Evolutionary conservation across 805 yeast genomes (phyloP), one percentile per base, ranked within the genome.

Genomic region (Saturnispora serradocipensis): DNA sequence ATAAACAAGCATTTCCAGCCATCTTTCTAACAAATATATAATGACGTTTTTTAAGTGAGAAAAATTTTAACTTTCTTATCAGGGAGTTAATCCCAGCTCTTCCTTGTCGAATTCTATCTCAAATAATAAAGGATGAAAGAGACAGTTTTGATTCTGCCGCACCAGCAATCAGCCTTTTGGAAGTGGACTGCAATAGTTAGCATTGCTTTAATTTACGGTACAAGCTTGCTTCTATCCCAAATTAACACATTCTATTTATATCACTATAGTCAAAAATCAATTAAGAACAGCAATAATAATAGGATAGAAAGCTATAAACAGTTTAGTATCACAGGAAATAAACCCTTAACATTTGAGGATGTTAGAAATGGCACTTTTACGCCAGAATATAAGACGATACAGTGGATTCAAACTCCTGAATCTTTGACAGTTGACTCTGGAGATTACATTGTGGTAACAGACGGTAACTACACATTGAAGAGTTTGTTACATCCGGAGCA

Each of bases 361-460:
- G 68, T 73, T 2, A 73, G 91, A 56, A 76, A 77, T 48, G 80
- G 80, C 1, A 72, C 76, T 3, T 85, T 85, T 58, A 54, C 62
- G 0, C 84, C 93, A 0, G 65, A 69, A 15, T 66, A 60, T 47
- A 76, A 78, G 54, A 64, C 75, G 8, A 71, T 88, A 32, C 91
- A 85, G 63, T 88, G 96, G 96, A 77, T 87, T 44, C 61, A 61
- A 50, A 67, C 73, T 1, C 78, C 80, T 1, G 72, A 72, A 24
- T 76, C 84, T 0, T 60, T 68, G 9, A 56, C 58, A 11, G 67
- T 77, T 54, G 90, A 84, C 62, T 75, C 75, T 53, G 95, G 95
- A 5, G 76, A 87, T 7, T 88, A 76, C 62, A 74, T 86, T 28
- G 74, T 77, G 1, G 68, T 70, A 36, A 72, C 72, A 13, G 63